These are phyloP conservation scores for Epichloe glyceriae DNA, from an alignment of 2,329 filamentous ascomycete genomes.

Conservation along the genomic window DNA sequence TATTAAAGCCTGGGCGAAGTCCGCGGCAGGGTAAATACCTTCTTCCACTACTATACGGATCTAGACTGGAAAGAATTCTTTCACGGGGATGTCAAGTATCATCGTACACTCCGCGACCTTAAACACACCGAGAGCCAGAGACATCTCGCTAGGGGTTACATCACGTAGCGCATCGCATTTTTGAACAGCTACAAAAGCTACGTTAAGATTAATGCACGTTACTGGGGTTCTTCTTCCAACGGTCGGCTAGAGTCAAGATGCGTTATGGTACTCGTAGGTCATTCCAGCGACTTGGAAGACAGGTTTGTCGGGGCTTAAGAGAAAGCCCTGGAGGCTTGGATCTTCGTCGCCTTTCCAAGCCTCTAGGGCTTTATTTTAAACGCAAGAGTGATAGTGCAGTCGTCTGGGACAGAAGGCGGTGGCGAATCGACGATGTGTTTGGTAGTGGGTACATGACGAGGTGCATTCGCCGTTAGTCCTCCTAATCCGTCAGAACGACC, in stretches of 20 bases:
- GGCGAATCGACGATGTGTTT: too few species aligned
- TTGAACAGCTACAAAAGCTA: conserved; percentile 39
- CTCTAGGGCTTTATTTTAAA: conserved; percentile 48
- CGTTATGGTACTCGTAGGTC: conserved; percentile 43
- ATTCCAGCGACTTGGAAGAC: not conserved
- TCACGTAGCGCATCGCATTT: conserved; percentile 31
- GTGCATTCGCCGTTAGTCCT: too few species aligned
- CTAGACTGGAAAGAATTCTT: conserved; percentile 50
- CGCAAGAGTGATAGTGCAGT: conserved; percentile 33
- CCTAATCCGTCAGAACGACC: too few species aligned
- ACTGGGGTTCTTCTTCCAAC: conserved; percentile 46
- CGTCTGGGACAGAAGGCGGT: too few species aligned
- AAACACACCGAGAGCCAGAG: conserved; percentile 23
- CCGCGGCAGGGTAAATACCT: conserved; percentile 43
- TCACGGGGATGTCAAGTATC: conserved; percentile 36
- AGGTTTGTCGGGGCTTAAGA: too few species aligned
- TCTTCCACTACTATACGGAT: conserved; percentile 49
- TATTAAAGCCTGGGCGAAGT: conserved; percentile 49
- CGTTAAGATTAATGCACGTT: conserved; percentile 48
- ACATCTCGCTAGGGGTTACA: not conserved
- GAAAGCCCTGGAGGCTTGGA: too few species aligned
- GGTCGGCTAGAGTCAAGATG: conserved; percentile 53
- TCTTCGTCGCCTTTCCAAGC: too few species aligned
- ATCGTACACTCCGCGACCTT: conserved; percentile 40
- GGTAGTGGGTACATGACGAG: too few species aligned